Conservation (phyloP, 2,329 filamentous ascomycete species). For the Arthrobotrys sinensis region DNA sequence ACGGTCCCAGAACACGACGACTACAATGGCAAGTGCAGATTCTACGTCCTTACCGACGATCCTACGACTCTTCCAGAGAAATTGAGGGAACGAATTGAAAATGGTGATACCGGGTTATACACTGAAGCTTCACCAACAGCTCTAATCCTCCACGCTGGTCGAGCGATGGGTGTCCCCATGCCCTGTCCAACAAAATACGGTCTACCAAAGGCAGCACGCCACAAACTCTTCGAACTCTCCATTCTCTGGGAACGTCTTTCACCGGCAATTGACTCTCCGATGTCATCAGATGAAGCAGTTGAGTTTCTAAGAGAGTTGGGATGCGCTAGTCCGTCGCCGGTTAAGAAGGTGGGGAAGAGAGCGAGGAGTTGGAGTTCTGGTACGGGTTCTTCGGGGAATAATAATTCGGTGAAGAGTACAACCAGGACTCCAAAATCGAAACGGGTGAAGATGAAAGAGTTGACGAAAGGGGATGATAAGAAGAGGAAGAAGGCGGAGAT, state of each 20-base stretch:
- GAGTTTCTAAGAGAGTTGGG: too few species aligned
- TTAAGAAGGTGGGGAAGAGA: background rate
- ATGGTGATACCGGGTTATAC: background rate
- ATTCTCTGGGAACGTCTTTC: constrained; percentile 3
- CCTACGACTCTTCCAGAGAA: background rate
- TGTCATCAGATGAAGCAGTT: background rate
- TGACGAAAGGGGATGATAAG: constrained; percentile 7
- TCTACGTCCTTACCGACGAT: constrained; percentile 12
- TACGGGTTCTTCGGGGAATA: background rate
- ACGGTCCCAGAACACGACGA: constrained; percentile 28
- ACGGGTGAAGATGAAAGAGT: constrained; percentile 10
- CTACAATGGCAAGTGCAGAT: background rate
- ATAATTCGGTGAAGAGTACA: background rate
- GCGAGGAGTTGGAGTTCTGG: background rate
- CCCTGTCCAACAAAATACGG: background rate
- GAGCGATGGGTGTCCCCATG: background rate
- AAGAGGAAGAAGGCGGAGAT: background rate
- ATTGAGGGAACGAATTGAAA: background rate
- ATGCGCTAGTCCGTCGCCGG: background rate
- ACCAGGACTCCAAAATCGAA: constrained; percentile 11
- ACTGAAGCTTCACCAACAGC: constrained; percentile 11
- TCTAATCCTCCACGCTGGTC: constrained; percentile 16
- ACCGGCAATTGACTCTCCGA: background rate
- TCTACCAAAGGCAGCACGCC: background rate
- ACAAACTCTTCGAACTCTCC: background rate